Conservation (phyloP, 1,139 yeast species). For the Geotrichum cucujoidarum region DNA sequence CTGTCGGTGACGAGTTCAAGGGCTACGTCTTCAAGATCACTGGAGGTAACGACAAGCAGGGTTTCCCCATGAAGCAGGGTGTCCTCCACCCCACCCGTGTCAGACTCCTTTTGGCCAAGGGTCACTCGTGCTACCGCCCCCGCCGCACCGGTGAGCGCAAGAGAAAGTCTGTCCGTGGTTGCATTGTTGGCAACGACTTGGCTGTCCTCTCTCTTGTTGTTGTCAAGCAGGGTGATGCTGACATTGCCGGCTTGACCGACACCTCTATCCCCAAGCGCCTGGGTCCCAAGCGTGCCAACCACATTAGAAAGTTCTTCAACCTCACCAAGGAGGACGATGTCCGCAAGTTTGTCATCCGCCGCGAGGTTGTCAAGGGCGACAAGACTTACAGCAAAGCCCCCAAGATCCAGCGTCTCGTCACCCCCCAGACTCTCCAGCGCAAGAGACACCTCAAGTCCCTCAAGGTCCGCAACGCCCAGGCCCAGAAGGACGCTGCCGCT, state of each 20-base stretch:
- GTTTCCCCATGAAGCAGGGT: slow-evolving; percentile 99
- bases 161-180: slow-evolving; percentile 99
- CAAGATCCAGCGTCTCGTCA: slow-evolving; percentile 98
- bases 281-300: slow-evolving; percentile 99
- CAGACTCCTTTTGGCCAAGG: slow-evolving; percentile 87
- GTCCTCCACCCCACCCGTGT: slow-evolving; percentile 99
- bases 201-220: slow-evolving; percentile 90
- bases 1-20: slow-evolving; percentile 97
- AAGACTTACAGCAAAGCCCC: slow-evolving; percentile 99
- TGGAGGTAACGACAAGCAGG: slow-evolving; percentile 99
- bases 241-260: slow-evolving; percentile 94
- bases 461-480: slow-evolving; percentile 96
- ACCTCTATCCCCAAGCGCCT: slow-evolving; percentile 94
- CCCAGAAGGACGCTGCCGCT: slow-evolving; percentile 99
- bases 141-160: slow-evolving; percentile 99
- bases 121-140: slow-evolving; percentile 99
- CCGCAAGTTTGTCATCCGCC: slow-evolving; percentile 92
- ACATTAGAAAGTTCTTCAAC: slow-evolving; percentile 99
- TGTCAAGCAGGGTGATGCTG: slow-evolving; percentile 96
- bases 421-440: slow-evolving; percentile 99
- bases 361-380: slow-evolving; percentile 97
- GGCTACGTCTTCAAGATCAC: slow-evolving; percentile 98
- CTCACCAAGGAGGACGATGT: slow-evolving; percentile 96
- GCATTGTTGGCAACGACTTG: slow-evolving; percentile 96
- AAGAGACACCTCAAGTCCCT: slow-evolving; percentile 94